Evolutionary conservation across 2,329 filamentous ascomycete genomes (phyloP), one percentile per base, ranked within the genome.

Genomic region (Ilyonectria mors-panacis): DNA sequence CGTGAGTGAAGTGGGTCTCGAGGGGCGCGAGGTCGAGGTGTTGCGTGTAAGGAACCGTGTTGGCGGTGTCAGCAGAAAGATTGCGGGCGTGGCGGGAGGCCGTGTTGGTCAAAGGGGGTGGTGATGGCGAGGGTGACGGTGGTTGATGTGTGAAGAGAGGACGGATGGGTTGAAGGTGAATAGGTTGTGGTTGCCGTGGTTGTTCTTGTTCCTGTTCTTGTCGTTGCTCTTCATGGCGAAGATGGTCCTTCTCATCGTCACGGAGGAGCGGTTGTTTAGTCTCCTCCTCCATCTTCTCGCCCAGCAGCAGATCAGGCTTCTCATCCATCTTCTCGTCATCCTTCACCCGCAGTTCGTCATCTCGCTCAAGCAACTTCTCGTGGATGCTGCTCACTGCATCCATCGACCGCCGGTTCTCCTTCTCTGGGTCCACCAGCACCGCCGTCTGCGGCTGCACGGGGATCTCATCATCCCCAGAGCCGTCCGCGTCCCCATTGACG

Each of bases 401-500:
- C 17, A 64, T 53, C 1, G 71, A 70, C 8, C 65, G 33, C 28
- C 72, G 59, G 51, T 71, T 69, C 57, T 78, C 76, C 54, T 72
- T 73, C 15, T 78, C 80, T 0, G 83, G 80, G 55, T 86, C 81
- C 2, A 85, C 78, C 5, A 87, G 66, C 54, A 84, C 80, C 19
- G 81, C 84, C 37, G 67, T 69, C 39, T 79, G 80, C 33, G 80
- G 76, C 58, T 75, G 63, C 56, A 76, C 70, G 2, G 69, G 61
- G 17, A 69, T 48, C 23, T 78, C 79, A 19, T 78, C 76, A 17
- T 79, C 77, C 6, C 75, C 66, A 13, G 75, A 76, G 23, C 77
- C 76, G n/a, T 74, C 70, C n/a, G 78, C 78, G 39, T 92, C 92
- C 57, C 89, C 91, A 78, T 98, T 98, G 21, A 98, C 95, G n/a